Evolutionary conservation across 495 filamentous ascomycete genomes (phyloP).

Genomic region (Cairneyella variabilis): DNA sequence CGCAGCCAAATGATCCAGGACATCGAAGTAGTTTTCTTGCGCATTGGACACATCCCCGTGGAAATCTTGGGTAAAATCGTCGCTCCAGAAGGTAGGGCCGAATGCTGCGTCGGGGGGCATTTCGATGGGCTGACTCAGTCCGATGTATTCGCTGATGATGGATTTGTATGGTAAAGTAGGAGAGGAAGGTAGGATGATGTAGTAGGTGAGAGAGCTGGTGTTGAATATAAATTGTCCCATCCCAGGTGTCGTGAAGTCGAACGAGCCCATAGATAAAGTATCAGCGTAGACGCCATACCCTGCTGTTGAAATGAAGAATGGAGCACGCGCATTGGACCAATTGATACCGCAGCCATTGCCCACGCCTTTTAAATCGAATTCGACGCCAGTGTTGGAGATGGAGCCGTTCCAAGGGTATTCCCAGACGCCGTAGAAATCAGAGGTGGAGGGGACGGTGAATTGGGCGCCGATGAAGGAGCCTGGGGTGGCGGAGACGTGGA

Average conservation of each 20-base stretch:
- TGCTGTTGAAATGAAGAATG: conserved; percentile 30
- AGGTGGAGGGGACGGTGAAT: conserved; percentile 5
- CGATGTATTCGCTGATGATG: conserved; percentile 25
- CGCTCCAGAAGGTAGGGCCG: conserved; percentile 33
- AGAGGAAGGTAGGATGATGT: conserved; percentile 23
- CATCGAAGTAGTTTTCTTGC: conserved; percentile 30
- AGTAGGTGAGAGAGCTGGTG: conserved; percentile 26
- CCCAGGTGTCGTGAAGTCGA: conserved; percentile 23
- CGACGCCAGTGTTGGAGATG: conserved; percentile 25
- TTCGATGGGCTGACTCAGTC: conserved; percentile 18
- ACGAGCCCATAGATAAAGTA: conserved; percentile 27
- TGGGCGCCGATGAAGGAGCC: background rate
- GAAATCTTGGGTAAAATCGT: conserved; percentile 30
- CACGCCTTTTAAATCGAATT: conserved; percentile 26
- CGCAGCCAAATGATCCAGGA: conserved; percentile 26
- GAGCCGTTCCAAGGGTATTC: conserved; percentile 29
- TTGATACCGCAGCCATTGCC: conserved; percentile 27
- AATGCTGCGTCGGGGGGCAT: conserved; percentile 29
- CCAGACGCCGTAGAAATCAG: conserved; percentile 30
- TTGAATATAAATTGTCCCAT: conserved; percentile 30
- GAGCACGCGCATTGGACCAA: conserved; percentile 30
- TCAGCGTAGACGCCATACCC: conserved; percentile 32
- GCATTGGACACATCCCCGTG: conserved; percentile 29
- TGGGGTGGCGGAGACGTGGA: background rate
- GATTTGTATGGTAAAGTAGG: conserved; percentile 16